Base-by-base conservation (phyloP, 148 eudicot genomes). In the Beta vulgaris region DNA sequence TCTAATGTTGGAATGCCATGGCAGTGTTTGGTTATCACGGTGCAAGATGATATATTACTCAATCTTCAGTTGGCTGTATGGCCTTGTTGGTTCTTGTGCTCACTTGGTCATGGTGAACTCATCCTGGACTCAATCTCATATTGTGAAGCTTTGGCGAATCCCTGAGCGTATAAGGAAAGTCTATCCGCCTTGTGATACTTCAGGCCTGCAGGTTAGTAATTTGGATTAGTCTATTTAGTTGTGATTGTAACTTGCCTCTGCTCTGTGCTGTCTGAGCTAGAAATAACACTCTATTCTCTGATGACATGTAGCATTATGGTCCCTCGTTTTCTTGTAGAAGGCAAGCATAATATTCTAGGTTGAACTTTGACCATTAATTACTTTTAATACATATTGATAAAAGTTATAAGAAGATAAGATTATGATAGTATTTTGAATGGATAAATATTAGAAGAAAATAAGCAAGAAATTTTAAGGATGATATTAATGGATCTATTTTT, bases 181-280 rank as follows among this genome's bases (percentile, higher is more conserved):
- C 66, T 96, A 91, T 80, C 99, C 99, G 62, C 99, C 99, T 75
- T 96, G 98, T 85, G 98, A 96, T 81, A 92, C 99, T 67, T 84
- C 89, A 51, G 91, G 94, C 57, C 87, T 96, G 74, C 98, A 95
- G 99, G 97, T 95, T 74, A 65, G 87, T 80, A 28, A n/a, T 73
- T 72, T 44, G 43, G 21, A 14, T 25, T 44, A 21, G 16, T 26
- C 39, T 23, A 18, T 13, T 40, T 25, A 63, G 8, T 36, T 46
- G 3, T n/a, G 29, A 53, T 61, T 73, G 48, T 57, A 57, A 64
- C 64, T 57, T 51, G 65, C 44, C 34, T 32, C 35, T 49, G 6
- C 43, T 49, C 49, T 32, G 26, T 63, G 46, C 69, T 13, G 43
- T 26, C 43, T 34, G n/a, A 28, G 15, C 37, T 31, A 46, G 26